Percentiles rank a stretch among this genome's conserved stretches.
phyloP scores from a whole-genome alignment of 1,284 basidiomycete genomes.

The Takashimella koratensis region DNA sequence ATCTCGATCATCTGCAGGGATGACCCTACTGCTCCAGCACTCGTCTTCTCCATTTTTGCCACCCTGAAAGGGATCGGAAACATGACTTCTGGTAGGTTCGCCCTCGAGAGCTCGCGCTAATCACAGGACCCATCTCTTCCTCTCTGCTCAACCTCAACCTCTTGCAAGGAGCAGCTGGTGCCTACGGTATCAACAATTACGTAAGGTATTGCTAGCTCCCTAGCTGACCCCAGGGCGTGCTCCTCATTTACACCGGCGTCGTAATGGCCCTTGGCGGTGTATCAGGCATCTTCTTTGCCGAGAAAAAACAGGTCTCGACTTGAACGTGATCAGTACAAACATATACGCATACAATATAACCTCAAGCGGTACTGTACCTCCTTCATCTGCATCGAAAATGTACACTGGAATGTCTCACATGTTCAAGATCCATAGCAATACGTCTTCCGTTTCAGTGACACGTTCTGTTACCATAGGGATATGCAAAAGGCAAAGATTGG shows the following conservation, averaged over 20 bases:
- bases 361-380: no score
- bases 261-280: conserved; percentile 19
- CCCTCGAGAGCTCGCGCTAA: neutral
- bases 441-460: no score
- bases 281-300: conserved; percentile 15
- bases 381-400: no score
- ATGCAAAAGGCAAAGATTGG: no score
- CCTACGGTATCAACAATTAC: conserved; percentile 43
- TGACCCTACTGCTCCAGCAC: conserved; percentile 35
- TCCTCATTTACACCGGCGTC: conserved; percentile 31
- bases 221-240: conserved; percentile 13
- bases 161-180: conserved; percentile 32
- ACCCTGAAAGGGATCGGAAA: conserved; percentile 45
- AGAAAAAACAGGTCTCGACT: conserved; percentile 5
- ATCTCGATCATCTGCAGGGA: conserved; percentile 37
- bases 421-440: no score
- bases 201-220: conserved; percentile 19
- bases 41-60: conserved; percentile 43
- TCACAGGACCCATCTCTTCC: conserved; percentile 34
- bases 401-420: no score
- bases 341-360: no score
- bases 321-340: no score
- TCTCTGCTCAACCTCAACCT: conserved; percentile 26
- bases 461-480: no score
- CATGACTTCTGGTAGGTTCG: conserved; percentile 37